Evolutionary conservation across 2,329 filamentous ascomycete genomes (phyloP), one percentile per base, ranked within the genome.

Genomic region (Phyllosticta citribraziliensis): DNA sequence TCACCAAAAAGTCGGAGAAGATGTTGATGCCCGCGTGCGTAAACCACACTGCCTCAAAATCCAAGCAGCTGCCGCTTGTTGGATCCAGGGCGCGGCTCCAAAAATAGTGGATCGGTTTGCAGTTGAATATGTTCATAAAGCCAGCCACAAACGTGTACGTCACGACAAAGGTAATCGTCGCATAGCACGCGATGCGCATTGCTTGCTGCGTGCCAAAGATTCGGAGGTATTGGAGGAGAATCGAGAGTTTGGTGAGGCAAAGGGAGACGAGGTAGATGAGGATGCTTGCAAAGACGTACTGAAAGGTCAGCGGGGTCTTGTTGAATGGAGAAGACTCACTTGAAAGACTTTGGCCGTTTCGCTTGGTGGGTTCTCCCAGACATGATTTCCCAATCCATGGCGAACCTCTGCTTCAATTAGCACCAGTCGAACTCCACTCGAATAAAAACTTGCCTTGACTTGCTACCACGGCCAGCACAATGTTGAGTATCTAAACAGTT

Each of bases 151-250:
- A 60, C 1, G 66, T 69, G 63, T 67, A 72, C 14, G 60, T 63
- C 25, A 67, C 55, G 24, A 73, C 65, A 53, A 72, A 58, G 10
- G 56, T 64, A 22, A 72, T 67, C 33, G 70, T 62, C 2, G 55
- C 58, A 33, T 63, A 68, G 63, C 65, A 68, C 52, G 64, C 63
- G 19, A 64, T 60, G 22, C 70, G 68, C 57, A 59, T 59, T 50
- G 70, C 69, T 2, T 56, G 60, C 6, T 47, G 61, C 2, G 69
- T 65, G 1, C 68, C 65, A 52, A 74, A 74, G 56, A 74, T 68
- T 47, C 72, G 70, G 9, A 69, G 63, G 60, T 73, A 74, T 62
- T 73, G 71, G 50, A 71, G 62, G 22, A 74, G 60, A 52, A 74
- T 72, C 1, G 70, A 70, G 52, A 69, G 62, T 63, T 74, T 74